Conservation (phyloP, 805 yeast genomes). For the Maudiozyma serrabonitensis region DNA sequence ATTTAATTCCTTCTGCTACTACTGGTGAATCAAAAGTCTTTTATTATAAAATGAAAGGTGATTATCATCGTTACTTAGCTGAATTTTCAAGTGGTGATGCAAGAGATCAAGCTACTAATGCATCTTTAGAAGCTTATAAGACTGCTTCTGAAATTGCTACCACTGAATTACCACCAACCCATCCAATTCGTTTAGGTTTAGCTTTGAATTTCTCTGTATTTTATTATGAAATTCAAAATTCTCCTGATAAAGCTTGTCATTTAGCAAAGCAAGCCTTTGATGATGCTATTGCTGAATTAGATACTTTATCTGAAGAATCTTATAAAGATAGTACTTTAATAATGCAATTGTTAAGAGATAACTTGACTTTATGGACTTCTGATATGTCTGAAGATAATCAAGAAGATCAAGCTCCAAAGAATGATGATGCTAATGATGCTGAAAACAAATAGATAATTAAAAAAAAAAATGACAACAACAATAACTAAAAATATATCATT, state of each 20-base stretch:
- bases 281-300: slow-evolving; percentile 98
- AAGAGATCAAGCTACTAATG: slow-evolving; percentile 86
- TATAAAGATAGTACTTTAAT: slow-evolving; percentile 97
- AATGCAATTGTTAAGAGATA: slow-evolving; percentile 98
- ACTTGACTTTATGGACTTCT: slow-evolving; percentile 95
- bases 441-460: neutral
- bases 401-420: slow-evolving; percentile 28
- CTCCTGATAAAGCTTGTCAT: slow-evolving; percentile 98
- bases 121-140: slow-evolving; percentile 89
- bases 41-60: slow-evolving; percentile 99
- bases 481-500: no score
- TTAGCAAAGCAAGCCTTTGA: slow-evolving; percentile 98
- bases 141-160: slow-evolving; percentile 95
- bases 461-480: no score
- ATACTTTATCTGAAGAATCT: slow-evolving; percentile 93
- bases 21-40: slow-evolving; percentile 97
- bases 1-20: slow-evolving; percentile 87
- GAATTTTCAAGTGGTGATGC: slow-evolving; percentile 89
- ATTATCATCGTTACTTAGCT: slow-evolving; percentile 97
- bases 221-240: slow-evolving; percentile 95
- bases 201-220: slow-evolving; percentile 97
- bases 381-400: slow-evolving; percentile 81
- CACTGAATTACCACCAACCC: slow-evolving; percentile 95
- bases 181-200: slow-evolving; percentile 95
- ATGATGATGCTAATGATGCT: slow-evolving; percentile 1